These are phyloP conservation scores for Metschnikowia borealis DNA, from an alignment of 805 yeast species.

Conservation along the genomic window DNA sequence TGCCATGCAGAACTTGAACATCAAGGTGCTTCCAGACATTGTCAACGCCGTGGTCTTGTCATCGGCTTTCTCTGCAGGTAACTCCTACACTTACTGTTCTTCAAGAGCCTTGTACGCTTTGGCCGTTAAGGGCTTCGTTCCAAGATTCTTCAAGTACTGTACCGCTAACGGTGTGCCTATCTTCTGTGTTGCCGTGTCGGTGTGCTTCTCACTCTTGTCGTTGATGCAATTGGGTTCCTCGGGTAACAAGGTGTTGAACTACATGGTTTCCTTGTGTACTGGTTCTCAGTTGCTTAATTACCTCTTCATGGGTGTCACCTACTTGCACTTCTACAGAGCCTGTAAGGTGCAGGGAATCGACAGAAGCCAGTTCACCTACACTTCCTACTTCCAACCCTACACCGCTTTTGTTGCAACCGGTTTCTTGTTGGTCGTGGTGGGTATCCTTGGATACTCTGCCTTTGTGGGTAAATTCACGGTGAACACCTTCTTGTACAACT, in stretches of 20 bases:
- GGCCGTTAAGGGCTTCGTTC: slow-evolving; percentile 18
- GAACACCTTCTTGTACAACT: slow-evolving; percentile 61
- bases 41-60: slow-evolving; percentile 18
- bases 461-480: slow-evolving; percentile 65
- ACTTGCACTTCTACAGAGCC: slow-evolving; percentile 21
- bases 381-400: slow-evolving; percentile 44
- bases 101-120: slow-evolving; percentile 20
- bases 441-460: slow-evolving; percentile 65
- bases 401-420: slow-evolving; percentile 28
- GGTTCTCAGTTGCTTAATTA: slow-evolving; percentile 21
- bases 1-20: slow-evolving; percentile 20
- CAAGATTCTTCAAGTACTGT: slow-evolving; percentile 15
- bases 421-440: slow-evolving; percentile 40
- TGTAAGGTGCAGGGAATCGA: slow-evolving; percentile 25
- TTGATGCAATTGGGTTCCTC: slow-evolving; percentile 19
- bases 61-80: slow-evolving; percentile 21
- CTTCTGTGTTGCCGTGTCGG: slow-evolving; percentile 18
- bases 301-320: slow-evolving; percentile 18
- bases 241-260: slow-evolving; percentile 16
- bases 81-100: slow-evolving; percentile 20
- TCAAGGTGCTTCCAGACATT: slow-evolving; percentile 17
- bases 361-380: slow-evolving; percentile 36
- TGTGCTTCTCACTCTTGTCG: slow-evolving; percentile 18
- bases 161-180: slow-evolving; percentile 18
- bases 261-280: slow-evolving; percentile 21